A percentile compares a stretch with the other conserved stretches of the same genome.
Evolutionary conservation across 495 filamentous ascomycete species (phyloP).

Genomic region (Jackrogersella multiformis): DNA sequence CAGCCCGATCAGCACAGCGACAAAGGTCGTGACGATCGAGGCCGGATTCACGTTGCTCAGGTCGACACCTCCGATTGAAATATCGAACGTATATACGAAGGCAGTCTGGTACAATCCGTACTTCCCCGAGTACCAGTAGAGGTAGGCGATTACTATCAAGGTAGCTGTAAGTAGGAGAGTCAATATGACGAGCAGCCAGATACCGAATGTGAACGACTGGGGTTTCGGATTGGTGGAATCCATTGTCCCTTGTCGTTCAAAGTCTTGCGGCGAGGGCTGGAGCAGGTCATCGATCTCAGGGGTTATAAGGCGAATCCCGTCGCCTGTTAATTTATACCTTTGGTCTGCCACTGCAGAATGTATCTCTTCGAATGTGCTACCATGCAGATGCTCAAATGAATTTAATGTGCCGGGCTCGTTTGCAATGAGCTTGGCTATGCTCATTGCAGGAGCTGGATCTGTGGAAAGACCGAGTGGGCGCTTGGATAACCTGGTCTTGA

Average conservation of each 20-base stretch:
- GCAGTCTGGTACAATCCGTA: constrained; percentile 46
- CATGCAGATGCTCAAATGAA: constrained; percentile 16
- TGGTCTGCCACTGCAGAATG: background rate
- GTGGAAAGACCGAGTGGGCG: constrained; percentile 36
- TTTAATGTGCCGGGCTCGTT: constrained; percentile 20
- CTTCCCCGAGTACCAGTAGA: constrained; percentile 41
- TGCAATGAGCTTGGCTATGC: constrained; percentile 29
- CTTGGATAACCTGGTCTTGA: constrained; percentile 21
- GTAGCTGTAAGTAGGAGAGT: constrained; percentile 7
- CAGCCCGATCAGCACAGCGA: constrained; percentile 44
- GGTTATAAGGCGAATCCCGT: background rate
- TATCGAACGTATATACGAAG: constrained; percentile 46
- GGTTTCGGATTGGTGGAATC: background rate
- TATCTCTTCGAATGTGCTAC: background rate
- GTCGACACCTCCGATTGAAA: constrained; percentile 40
- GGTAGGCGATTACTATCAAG: constrained; percentile 40
- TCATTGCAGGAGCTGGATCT: constrained; percentile 33
- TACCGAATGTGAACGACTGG: constrained; percentile 3
- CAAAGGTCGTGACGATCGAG: constrained; percentile 41
- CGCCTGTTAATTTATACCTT: background rate
- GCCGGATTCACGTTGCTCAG: constrained; percentile 47
- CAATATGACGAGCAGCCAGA: constrained; percentile 8
- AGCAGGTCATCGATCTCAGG: background rate
- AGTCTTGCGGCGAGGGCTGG: background rate
- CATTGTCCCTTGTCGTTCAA: background rate